Evolutionary conservation across 2,329 filamentous ascomycete species (phyloP), one percentile per base, ranked within the genome.

Genomic region (Zymoseptoria crescenta): DNA sequence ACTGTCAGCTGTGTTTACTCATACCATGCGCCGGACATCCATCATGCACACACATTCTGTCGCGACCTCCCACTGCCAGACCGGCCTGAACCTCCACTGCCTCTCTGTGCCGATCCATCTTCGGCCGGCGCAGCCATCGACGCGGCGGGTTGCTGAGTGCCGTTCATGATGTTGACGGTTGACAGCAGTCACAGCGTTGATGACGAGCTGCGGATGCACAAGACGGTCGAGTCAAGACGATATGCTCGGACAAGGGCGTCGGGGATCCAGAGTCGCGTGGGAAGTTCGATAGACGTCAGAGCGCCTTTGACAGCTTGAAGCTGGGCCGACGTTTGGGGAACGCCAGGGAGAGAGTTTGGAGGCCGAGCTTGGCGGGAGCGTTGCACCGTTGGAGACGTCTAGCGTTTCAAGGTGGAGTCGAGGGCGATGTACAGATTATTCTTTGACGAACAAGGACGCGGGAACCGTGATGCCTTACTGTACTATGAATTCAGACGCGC

Each of bases 71-170:
- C 61, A 55, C 65, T 63, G 55, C 65, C 63, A 16, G 64, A 64
- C 20, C 66, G 64, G 21, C 56, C 63, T 10, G 68, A 69, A 54
- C 68, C 68, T 58, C 61, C 68, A 35, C 65, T 69, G 60, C 62
- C 66, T 62, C 69, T 60, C 62, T 66, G 62, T 52, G 54, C 56
- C 28, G 56, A 52, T 7, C 55, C 62, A 56, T 66, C 64, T 41
- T 63, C 60, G 35, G 55, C 58, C 49, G 61, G 55, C 48, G 57
- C 57, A 41, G 62, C 55, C 62, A 66, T 66, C 28, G 62, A 49
- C 20, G 62, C 58, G 16, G 57, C 57, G 52, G 62, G 56, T 41
- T 62, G 60, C 27, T 61, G 60, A 16, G 55, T 51, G 49, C 60
- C 57, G 53, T 60, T 66, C 64, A 66, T 65, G 35, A 28, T 45